Percentiles rank a stretch among this genome's conserved stretches.
Evolutionary conservation across 2,329 filamentous ascomycete genomes (phyloP).

Genomic region (Blastomyces gilchristii): DNA sequence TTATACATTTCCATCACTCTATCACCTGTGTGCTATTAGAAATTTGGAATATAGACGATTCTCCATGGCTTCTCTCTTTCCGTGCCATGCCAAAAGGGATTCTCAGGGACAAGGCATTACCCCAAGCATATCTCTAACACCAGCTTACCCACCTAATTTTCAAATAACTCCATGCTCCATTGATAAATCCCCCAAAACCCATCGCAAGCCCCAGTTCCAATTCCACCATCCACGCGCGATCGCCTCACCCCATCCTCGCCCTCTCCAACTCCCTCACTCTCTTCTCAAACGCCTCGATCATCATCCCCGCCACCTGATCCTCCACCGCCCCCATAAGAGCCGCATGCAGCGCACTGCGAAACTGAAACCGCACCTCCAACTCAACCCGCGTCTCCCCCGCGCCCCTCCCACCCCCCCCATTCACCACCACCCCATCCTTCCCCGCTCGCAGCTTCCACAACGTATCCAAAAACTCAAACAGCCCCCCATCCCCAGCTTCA

Average conservation of each 20-base stretch:
- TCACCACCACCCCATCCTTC: constrained; percentile 11
- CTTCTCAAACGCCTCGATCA: constrained; percentile 90
- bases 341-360: constrained; percentile 79
- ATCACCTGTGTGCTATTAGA: neutral
- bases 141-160: neutral
- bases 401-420: constrained; percentile 11
- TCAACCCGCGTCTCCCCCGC: constrained; percentile 57
- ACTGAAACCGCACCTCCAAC: constrained; percentile 69
- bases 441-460: constrained; percentile 35
- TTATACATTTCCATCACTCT: neutral
- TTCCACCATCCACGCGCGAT: too few relatives aligned
- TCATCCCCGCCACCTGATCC: constrained; percentile 70
- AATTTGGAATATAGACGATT: neutral
- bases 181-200: neutral
- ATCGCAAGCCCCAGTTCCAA: too few relatives aligned
- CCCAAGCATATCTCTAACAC: neutral
- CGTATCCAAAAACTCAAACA: constrained; percentile 38
- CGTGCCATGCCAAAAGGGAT: neutral
- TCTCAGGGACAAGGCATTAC: neutral
- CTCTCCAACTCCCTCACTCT: constrained; percentile 54
- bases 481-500: constrained; percentile 55
- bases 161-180: neutral
- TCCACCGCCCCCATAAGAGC: constrained; percentile 71
- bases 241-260: neutral
- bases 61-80: neutral